Percentiles rank a stretch among this genome's conserved stretches.
phyloP scores from a whole-genome alignment of 768 basidiomycete genomes.

The Russula emetica region DNA sequence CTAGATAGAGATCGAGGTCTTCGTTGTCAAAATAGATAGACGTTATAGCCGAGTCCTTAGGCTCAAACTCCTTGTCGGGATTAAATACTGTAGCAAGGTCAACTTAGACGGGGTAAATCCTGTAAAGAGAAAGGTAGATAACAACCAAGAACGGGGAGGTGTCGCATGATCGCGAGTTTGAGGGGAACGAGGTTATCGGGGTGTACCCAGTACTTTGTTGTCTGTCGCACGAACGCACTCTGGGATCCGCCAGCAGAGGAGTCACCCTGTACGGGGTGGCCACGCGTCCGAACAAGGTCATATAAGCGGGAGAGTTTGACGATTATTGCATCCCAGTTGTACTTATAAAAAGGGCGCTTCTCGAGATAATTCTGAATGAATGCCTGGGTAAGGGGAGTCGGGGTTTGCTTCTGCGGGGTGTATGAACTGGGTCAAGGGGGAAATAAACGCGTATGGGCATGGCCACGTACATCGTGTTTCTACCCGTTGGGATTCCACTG shows the following conservation, averaged over 20 bases:
- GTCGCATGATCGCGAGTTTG: conserved; percentile 86
- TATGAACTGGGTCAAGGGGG: conserved; percentile 1
- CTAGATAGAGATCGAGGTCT: conserved; percentile 92
- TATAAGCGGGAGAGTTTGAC: conserved; percentile 94
- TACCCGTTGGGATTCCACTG: conserved; percentile 32
- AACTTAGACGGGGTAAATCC: conserved; percentile 11
- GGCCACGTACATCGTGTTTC: conserved; percentile 83
- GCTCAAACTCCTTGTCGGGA: conserved; percentile 86
- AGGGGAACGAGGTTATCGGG: conserved; percentile 91
- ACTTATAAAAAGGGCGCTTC: conserved; percentile 93
- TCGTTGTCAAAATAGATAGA: conserved; percentile 98
- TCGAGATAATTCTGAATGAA: conserved; percentile 92
- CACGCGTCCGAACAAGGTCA: conserved; percentile 90
- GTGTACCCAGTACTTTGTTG: conserved; percentile 99
- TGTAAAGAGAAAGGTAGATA: not conserved
- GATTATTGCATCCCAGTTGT: conserved; percentile 93
- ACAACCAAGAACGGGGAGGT: conserved; percentile 90
- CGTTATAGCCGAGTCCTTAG: conserved; percentile 87
- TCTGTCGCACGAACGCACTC: conserved; percentile 97
- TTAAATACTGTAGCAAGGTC: conserved; percentile 69
- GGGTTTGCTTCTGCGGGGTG: conserved; percentile 81
- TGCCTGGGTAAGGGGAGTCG: conserved; percentile 69
- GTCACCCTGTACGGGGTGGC: conserved; percentile 92
- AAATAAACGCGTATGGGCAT: not conserved
- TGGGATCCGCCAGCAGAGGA: conserved; percentile 91